Percentiles rank a stretch among this genome's conserved stretches.
These are phyloP conservation scores for Pythium utonaiense DNA, from an alignment of 352 stramenopile genomes.

Conservation along the genomic window DNA sequence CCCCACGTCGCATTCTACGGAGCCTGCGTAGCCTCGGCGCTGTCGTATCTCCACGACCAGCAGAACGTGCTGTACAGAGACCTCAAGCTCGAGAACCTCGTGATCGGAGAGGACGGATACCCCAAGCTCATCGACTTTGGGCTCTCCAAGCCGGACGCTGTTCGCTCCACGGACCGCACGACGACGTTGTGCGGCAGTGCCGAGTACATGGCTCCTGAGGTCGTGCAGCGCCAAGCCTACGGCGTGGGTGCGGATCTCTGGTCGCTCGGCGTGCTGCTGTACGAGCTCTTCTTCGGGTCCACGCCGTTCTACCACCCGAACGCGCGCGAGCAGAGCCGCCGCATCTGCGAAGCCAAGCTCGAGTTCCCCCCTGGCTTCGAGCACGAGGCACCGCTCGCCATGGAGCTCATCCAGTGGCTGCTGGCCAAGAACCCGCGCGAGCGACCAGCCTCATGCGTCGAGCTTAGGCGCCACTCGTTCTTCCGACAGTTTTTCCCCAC, in stretches of 20 bases:
- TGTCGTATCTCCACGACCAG: constrained; percentile 76
- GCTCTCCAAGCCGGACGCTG: constrained; percentile 49
- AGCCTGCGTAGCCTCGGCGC: constrained; percentile 90
- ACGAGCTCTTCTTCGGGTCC: constrained; percentile 51
- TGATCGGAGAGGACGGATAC: constrained; percentile 87
- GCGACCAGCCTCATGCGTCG: constrained; percentile 37
- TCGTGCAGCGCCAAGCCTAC: constrained; percentile 56
- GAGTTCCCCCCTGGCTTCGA: constrained; percentile 55
- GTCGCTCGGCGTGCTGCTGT: constrained; percentile 77
- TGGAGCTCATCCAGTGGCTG: constrained; percentile 39
- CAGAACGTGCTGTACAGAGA: constrained; percentile 74
- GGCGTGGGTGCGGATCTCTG: constrained; percentile 63
- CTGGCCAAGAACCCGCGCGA: constrained; percentile 47
- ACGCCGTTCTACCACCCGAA: constrained; percentile 90
- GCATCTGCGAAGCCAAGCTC: constrained; percentile 58
- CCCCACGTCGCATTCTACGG: constrained; percentile 91
- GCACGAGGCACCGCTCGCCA: constrained; percentile 31
- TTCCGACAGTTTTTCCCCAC: constrained; percentile 49
- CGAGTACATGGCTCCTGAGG: constrained; percentile 78
- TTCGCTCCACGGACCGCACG: constrained; percentile 25
- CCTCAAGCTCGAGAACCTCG: constrained; percentile 87
- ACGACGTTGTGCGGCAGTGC: constrained; percentile 68
- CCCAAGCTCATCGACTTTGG: constrained; percentile 73
- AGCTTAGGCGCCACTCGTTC: constrained; percentile 42
- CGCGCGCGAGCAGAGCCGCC: constrained; percentile 55